A percentile compares a stretch with the other conserved stretches of the same genome.
Conservation (phyloP, 495 filamentous ascomycete genomes). For the Daldinia caldariorum region DNA sequence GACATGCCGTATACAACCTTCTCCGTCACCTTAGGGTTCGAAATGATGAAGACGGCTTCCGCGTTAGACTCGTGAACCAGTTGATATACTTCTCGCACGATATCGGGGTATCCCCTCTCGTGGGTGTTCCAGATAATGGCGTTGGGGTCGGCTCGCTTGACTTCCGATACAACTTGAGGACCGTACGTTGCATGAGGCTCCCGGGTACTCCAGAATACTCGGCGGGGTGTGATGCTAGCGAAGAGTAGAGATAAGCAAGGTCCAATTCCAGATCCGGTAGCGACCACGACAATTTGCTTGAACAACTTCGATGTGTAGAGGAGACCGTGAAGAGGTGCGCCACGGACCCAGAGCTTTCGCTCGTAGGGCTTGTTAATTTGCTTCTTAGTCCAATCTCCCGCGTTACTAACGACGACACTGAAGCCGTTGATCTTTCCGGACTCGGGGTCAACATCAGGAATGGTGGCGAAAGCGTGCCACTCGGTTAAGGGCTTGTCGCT, state of each 20-base stretch:
- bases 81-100: constrained; percentile 66
- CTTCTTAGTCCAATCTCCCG: constrained; percentile 83
- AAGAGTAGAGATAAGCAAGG: constrained; percentile 66
- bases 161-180: constrained; percentile 52
- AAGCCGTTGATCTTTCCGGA: constrained; percentile 64
- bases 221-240: constrained; percentile 51
- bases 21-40: constrained; percentile 75
- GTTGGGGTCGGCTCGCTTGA: constrained; percentile 56
- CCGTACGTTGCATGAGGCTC: constrained; percentile 59
- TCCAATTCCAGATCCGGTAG: constrained; percentile 85
- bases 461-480: constrained; percentile 85
- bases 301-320: constrained; percentile 78
- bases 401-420: constrained; percentile 77
- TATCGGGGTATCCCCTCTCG: constrained; percentile 56
- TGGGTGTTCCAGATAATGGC: constrained; percentile 63
- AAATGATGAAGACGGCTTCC: constrained; percentile 80
- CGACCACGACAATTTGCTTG: constrained; percentile 74
- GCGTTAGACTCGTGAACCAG: constrained; percentile 46
- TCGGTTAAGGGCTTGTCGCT: constrained; percentile 71
- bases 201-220: constrained; percentile 62
- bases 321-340: constrained; percentile 70
- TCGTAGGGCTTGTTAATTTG: constrained; percentile 69
- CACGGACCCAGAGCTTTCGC: constrained; percentile 64
- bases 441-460: constrained; percentile 63
- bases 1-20: constrained; percentile 80